Conservation (phyloP, 148 eudicot genomes). For the Pouteria glomerata region DNA sequence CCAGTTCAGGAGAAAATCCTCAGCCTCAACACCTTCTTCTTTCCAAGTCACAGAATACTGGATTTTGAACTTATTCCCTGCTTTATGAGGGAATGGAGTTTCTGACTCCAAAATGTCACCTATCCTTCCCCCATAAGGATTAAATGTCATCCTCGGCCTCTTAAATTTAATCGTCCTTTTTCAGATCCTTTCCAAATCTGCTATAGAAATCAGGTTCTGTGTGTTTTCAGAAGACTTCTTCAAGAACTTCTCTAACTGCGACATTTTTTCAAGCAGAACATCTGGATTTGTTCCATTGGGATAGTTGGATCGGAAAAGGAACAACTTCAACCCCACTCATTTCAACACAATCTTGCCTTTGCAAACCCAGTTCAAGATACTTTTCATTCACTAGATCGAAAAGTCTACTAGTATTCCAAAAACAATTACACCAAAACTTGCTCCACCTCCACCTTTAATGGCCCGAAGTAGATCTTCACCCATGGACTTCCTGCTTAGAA, state of each 20-base stretch:
- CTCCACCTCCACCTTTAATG: slow-evolving; percentile 32
- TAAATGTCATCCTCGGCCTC: slow-evolving; percentile 3
- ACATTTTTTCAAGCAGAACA: slow-evolving; percentile 1
- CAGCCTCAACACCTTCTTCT: background rate
- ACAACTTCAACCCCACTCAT: slow-evolving; percentile 15
- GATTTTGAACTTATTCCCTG: slow-evolving; percentile 10
- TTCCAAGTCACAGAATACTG: slow-evolving; percentile 15
- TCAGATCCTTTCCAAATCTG: background rate
- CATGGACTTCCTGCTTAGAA: slow-evolving; percentile 1
- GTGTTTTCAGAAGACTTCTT: slow-evolving; percentile 14
- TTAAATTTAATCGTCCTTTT: slow-evolving; percentile 6
- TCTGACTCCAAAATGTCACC: slow-evolving; percentile 6
- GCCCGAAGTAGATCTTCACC: slow-evolving; percentile 30
- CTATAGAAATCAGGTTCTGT: slow-evolving; percentile 4
- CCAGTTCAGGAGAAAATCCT: background rate
- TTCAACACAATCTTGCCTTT: slow-evolving; percentile 8
- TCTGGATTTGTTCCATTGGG: background rate
- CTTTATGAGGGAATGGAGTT: slow-evolving; percentile 14
- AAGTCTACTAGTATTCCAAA: background rate
- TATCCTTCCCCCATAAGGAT: slow-evolving; percentile 19
- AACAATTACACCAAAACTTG: slow-evolving; percentile 29
- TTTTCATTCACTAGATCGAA: background rate
- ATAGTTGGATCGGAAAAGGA: background rate
- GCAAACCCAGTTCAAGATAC: slow-evolving; percentile 11
- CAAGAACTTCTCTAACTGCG: background rate